phyloP scores from a whole-genome alignment of 1,284 basidiomycete species.

The Malassezia equina region DNA sequence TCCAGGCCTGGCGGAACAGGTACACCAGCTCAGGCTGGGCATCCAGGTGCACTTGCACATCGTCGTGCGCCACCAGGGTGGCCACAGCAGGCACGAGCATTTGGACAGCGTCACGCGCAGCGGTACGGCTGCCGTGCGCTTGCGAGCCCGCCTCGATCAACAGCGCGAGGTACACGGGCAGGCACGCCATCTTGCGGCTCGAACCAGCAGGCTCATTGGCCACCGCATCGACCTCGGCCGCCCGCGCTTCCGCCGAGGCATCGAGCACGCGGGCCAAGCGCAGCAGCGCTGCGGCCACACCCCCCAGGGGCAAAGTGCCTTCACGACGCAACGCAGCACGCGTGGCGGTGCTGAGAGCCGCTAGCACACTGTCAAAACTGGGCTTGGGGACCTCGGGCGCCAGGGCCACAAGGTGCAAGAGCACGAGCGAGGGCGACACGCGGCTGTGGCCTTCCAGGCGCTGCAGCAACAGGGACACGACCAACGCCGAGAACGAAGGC shows the following conservation, averaged over 20 bases:
- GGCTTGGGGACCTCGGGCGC: constrained; percentile 67
- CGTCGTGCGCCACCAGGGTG: constrained; percentile 66
- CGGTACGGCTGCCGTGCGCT: constrained; percentile 24
- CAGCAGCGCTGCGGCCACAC: constrained; percentile 32
- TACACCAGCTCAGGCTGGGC: constrained; percentile 61
- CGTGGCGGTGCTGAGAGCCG: constrained; percentile 74
- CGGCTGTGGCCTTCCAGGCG: constrained; percentile 72
- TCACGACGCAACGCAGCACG: constrained; percentile 54
- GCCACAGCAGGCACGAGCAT: constrained; percentile 74
- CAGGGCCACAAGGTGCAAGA: constrained; percentile 80
- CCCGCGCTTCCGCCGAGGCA: constrained; percentile 8
- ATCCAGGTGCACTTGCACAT: constrained; percentile 60
- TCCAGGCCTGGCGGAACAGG: constrained; percentile 89
- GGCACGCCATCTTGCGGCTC: constrained; percentile 52
- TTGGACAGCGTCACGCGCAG: constrained; percentile 22
- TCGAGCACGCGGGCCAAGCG: constrained; percentile 28
- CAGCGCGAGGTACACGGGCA: constrained; percentile 72
- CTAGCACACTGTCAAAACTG: constrained; percentile 73
- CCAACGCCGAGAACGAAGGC: constrained; percentile 35
- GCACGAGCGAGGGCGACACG: constrained; percentile 76
- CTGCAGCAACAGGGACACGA: constrained; percentile 81
- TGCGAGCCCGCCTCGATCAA: constrained; percentile 60
- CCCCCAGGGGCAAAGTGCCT: constrained; percentile 41
- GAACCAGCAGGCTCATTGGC: constrained; percentile 2
- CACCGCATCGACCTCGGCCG: neutral